Base-by-base conservation (phyloP, 306 rosid genomes). In the Casuarina equisetifolia region DNA sequence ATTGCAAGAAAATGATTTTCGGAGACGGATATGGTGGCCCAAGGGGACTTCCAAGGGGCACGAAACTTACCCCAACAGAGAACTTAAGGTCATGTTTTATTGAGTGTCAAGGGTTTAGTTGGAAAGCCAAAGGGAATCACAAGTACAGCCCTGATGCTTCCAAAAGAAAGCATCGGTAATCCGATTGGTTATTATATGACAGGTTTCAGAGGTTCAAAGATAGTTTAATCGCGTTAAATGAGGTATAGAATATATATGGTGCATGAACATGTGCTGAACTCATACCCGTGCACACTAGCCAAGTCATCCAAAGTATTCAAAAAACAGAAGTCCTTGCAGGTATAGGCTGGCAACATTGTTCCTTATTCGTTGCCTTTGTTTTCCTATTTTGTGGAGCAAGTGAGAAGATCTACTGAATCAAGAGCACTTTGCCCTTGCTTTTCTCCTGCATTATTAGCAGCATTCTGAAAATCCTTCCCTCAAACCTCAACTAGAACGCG, bases 51-150 rank as follows among this genome's bases (percentile, higher is more conserved):
- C 70, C 20, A 20, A 76, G 36, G 40, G 79, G 42, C 77, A 85
- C 46, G 40, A 55, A 62, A 45, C 42, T 48, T 78, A 76, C 36
- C 88, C 63, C 70, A 45, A 70, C 46, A 75, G 13, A 48, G 7
- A 2, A 46, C 9, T 54, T 39, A 50, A 43, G 78, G 81, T 44
- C 78, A 74, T 15, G 5, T 4, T 54, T 54, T n/a, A 2, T n/a
- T 6, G 7, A 54, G 6, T 4, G 19, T 6, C 3, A 9, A 9
- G 4, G n/a, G 55, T 51, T 51, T 10, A 4, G 59, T 53, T 53
- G 59, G 20, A 17, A 53, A 15, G 66, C 40, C 25, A 25, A 15
- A 25, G 12, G 8, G 20, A 53, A 53, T 53, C 25, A 53, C 9
- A 17, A 53, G 1, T 53, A 6, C 20, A 15, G 66, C 39, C 66